phyloP scores from a whole-genome alignment of 2,329 filamentous ascomycete genomes.

The Calonectria crousiana region DNA sequence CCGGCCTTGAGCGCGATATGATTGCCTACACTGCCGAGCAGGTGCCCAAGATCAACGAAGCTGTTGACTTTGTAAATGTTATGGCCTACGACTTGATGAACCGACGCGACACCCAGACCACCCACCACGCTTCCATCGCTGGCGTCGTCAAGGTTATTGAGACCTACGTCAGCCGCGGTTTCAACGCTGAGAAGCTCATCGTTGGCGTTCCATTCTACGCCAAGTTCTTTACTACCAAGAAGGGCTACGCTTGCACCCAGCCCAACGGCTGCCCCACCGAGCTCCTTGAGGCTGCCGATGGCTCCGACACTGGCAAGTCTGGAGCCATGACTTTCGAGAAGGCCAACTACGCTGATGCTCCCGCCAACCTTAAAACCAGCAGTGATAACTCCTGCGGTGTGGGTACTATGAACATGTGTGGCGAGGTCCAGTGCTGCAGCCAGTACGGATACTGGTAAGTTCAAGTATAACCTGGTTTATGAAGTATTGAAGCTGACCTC shows the following conservation, averaged over 20 bases:
- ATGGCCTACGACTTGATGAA: slow-evolving; percentile 83
- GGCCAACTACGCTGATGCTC: slow-evolving; percentile 41
- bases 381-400: slow-evolving; percentile 37
- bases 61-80: slow-evolving; percentile 76
- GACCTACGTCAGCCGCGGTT: slow-evolving; percentile 70
- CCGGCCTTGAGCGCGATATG: slow-evolving; percentile 73
- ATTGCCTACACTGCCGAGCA: slow-evolving; percentile 71
- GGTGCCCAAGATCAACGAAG: slow-evolving; percentile 68
- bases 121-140: slow-evolving; percentile 72
- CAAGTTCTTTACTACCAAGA: slow-evolving; percentile 73
- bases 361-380: slow-evolving; percentile 30
- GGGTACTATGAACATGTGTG: slow-evolving; percentile 33
- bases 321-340: slow-evolving; percentile 57
- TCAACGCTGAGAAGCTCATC: slow-evolving; percentile 67
- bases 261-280: slow-evolving; percentile 71
- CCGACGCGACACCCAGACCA: slow-evolving; percentile 74
- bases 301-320: slow-evolving; percentile 67
- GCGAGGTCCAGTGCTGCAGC: slow-evolving; percentile 32
- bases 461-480: neutral
- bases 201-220: slow-evolving; percentile 77
- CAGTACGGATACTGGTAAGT: slow-evolving; percentile 40
- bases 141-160: slow-evolving; percentile 67
- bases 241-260: slow-evolving; percentile 56
- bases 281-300: slow-evolving; percentile 69
- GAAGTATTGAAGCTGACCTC: neutral